Conservation (phyloP, 495 filamentous ascomycete genomes). For the Saxispiralis lemnorum region DNA sequence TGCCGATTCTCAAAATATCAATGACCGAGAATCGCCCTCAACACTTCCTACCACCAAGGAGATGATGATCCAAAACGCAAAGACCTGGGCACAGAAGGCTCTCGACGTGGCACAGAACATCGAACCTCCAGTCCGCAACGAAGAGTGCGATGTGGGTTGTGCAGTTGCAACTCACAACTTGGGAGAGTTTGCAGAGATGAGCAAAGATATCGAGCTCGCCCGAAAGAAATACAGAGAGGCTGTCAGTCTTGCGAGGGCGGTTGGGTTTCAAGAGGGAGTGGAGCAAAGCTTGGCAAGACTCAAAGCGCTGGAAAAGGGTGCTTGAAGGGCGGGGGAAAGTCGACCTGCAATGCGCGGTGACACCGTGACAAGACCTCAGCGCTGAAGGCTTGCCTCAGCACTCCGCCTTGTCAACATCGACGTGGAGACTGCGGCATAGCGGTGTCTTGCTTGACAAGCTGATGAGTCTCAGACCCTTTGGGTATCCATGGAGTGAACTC, state of each 20-base stretch:
- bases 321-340: neutral
- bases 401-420: too few relatives aligned
- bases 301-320: slow-evolving; percentile 1
- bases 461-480: too few relatives aligned
- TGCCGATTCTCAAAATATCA: slow-evolving; percentile 5
- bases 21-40: neutral
- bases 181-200: slow-evolving; percentile 59
- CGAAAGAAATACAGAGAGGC: slow-evolving; percentile 46
- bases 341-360: too few relatives aligned
- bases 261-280: slow-evolving; percentile 49
- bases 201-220: slow-evolving; percentile 48
- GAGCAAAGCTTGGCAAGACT: slow-evolving; percentile 11
- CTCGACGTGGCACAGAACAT: slow-evolving; percentile 41
- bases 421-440: too few relatives aligned
- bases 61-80: slow-evolving; percentile 41
- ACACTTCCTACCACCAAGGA: slow-evolving; percentile 22
- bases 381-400: too few relatives aligned
- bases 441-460: too few relatives aligned
- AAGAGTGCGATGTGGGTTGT: slow-evolving; percentile 76
- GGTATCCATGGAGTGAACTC: too few relatives aligned
- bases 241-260: slow-evolving; percentile 37
- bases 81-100: slow-evolving; percentile 61
- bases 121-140: slow-evolving; percentile 39
- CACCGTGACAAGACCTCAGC: too few relatives aligned
- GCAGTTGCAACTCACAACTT: slow-evolving; percentile 72